Conservation (phyloP, 306 rosid genomes). For the Purshia tridentata region DNA sequence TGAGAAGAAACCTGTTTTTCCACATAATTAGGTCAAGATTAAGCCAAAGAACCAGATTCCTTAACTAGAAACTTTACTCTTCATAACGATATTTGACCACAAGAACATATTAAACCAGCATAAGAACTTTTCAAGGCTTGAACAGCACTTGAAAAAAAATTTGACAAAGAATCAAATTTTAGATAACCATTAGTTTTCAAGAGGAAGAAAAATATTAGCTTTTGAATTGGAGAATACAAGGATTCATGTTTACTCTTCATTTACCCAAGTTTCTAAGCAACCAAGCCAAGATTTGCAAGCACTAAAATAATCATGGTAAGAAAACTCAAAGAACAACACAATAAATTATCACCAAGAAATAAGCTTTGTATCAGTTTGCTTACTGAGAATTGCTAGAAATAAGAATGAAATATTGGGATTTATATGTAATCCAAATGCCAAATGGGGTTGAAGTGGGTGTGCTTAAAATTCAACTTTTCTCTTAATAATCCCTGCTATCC, state of each 20-base stretch:
- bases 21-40: neutral
- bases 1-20: neutral
- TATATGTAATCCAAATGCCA: neutral
- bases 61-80: neutral
- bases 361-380: neutral
- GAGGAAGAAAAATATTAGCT: neutral
- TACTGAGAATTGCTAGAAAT: neutral
- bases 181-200: neutral
- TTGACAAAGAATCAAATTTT: neutral
- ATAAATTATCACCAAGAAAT: neutral
- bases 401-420: slow-evolving; percentile 2
- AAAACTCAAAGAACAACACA: neutral
- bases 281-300: neutral
- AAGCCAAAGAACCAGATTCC: neutral
- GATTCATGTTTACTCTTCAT: neutral
- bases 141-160: neutral
- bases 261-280: neutral
- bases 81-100: neutral
- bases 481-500: neutral
- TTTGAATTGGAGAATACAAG: neutral
- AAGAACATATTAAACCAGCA: neutral
- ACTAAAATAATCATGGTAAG: neutral
- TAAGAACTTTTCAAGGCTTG: neutral
- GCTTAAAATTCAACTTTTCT: neutral
- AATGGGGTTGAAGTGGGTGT: neutral